Conservation (phyloP, 2,329 filamentous ascomycete genomes). For the Geosmithia flava region DNA sequence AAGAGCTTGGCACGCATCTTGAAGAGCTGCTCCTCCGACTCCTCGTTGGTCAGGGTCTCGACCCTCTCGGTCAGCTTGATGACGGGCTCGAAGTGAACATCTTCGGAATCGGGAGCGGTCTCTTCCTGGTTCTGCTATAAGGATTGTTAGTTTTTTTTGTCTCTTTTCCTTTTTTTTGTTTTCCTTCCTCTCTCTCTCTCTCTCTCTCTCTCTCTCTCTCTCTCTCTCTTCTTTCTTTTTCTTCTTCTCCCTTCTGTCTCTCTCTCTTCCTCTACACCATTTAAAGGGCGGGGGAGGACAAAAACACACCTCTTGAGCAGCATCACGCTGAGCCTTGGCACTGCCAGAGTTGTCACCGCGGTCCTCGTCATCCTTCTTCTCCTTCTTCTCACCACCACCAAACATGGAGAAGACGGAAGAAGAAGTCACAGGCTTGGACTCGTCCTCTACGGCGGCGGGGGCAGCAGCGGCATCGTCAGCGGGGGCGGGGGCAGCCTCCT, state of each 20-base stretch:
- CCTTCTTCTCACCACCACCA: slow-evolving; percentile 92
- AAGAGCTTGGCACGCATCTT: slow-evolving; percentile 99
- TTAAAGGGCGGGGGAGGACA: slow-evolving; percentile 5
- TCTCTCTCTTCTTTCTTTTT: background rate
- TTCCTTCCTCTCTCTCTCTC: background rate
- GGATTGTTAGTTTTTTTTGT: slow-evolving; percentile 1
- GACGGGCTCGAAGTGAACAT: slow-evolving; percentile 95
- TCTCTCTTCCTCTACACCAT: background rate
- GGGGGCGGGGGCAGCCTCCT: slow-evolving; percentile 20
- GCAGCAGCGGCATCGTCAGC: background rate
- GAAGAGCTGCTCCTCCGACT: slow-evolving; percentile 93
- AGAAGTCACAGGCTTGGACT: slow-evolving; percentile 34
- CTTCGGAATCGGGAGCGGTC: slow-evolving; percentile 73
- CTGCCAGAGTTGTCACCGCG: slow-evolving; percentile 81
- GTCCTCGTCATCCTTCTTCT: slow-evolving; percentile 79
- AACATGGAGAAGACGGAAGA: slow-evolving; percentile 94
- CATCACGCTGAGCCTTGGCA: slow-evolving; percentile 64
- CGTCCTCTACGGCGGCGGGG: slow-evolving; percentile 8
- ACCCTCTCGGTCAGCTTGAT: slow-evolving; percentile 94
- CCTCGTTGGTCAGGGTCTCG: slow-evolving; percentile 95
- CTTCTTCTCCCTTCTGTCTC: background rate
- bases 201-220: background rate
- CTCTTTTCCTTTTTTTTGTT: background rate
- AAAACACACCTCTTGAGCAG: slow-evolving; percentile 45
- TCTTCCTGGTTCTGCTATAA: slow-evolving; percentile 34